phyloP scores from a whole-genome alignment of 2,329 filamentous ascomycete genomes.

The Cladosporium oxysporum region DNA sequence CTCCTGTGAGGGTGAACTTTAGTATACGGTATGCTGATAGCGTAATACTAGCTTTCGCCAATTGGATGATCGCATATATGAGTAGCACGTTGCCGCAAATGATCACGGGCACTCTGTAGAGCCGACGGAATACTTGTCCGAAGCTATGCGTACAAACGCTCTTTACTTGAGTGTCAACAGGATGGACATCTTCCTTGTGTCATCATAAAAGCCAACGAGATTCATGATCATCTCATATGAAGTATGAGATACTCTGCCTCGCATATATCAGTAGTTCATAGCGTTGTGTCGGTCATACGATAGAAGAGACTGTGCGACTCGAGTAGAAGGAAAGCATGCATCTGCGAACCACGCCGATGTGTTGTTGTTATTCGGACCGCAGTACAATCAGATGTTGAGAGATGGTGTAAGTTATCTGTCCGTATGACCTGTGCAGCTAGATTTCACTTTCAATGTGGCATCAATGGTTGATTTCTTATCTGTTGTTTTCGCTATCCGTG shows the following conservation, averaged over 20 bases:
- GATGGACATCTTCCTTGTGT: not conserved
- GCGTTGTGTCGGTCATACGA: too few relatives aligned
- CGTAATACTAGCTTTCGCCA: not conserved
- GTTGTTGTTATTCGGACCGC: not conserved
- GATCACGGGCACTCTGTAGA: not conserved
- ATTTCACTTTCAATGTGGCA: too few relatives aligned
- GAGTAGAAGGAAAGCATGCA: not conserved
- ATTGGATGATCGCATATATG: not conserved
- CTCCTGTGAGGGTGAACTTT: not conserved
- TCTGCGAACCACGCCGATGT: too few relatives aligned
- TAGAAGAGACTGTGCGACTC: not conserved
- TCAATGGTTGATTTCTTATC: not conserved
- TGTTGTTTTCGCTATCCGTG: not conserved
- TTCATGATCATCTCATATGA: not conserved
- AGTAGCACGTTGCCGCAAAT: not conserved
- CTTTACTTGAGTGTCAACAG: not conserved
- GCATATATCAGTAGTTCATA: too few relatives aligned
- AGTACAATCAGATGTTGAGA: too few relatives aligned
- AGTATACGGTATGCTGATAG: not conserved
- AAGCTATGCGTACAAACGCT: not conserved
- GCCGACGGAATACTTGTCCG: not conserved
- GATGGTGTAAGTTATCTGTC: too few relatives aligned
- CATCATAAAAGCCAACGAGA: not conserved
- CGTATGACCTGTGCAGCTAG: too few relatives aligned
- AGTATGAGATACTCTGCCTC: not conserved